Percentiles rank a stretch among this genome's conserved stretches.
Evolutionary conservation across 1,139 yeast genomes (phyloP).

Genomic region (Debaryomyces singareniensis): DNA sequence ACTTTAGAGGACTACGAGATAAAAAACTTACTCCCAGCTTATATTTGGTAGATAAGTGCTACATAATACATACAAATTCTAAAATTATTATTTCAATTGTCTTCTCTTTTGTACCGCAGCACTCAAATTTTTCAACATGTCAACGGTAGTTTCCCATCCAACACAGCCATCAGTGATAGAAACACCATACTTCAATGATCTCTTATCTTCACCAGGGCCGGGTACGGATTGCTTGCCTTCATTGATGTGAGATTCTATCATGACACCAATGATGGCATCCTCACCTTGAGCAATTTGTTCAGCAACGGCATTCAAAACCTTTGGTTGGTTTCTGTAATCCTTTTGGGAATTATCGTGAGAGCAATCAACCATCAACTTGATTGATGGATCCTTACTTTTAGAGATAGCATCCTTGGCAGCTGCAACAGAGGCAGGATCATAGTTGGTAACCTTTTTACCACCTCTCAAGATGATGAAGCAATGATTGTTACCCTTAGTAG

Average conservation of each 20-base stretch:
- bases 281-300: slow-evolving; percentile 82
- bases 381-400: slow-evolving; percentile 37
- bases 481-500: slow-evolving; percentile 89
- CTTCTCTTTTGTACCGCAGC: slow-evolving; percentile 81
- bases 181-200: slow-evolving; percentile 84
- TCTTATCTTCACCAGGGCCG: slow-evolving; percentile 48
- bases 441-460: slow-evolving; percentile 90
- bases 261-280: slow-evolving; percentile 75
- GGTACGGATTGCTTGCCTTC: slow-evolving; percentile 92
- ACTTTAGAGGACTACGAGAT: no score
- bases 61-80: no score
- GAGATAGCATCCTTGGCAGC: slow-evolving; percentile 56
- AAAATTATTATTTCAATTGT: slow-evolving; percentile 18
- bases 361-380: slow-evolving; percentile 83
- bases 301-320: slow-evolving; percentile 72
- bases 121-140: slow-evolving; percentile 72
- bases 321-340: slow-evolving; percentile 92
- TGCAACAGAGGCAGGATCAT: slow-evolving; percentile 71
- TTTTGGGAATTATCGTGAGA: slow-evolving; percentile 95
- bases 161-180: slow-evolving; percentile 97
- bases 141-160: slow-evolving; percentile 82
- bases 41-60: no score
- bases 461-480: slow-evolving; percentile 92
- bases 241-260: slow-evolving; percentile 91
- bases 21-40: no score